phyloP scores from a whole-genome alignment of 2,329 filamentous ascomycete genomes.

The Chalaropsis thielavioides region DNA sequence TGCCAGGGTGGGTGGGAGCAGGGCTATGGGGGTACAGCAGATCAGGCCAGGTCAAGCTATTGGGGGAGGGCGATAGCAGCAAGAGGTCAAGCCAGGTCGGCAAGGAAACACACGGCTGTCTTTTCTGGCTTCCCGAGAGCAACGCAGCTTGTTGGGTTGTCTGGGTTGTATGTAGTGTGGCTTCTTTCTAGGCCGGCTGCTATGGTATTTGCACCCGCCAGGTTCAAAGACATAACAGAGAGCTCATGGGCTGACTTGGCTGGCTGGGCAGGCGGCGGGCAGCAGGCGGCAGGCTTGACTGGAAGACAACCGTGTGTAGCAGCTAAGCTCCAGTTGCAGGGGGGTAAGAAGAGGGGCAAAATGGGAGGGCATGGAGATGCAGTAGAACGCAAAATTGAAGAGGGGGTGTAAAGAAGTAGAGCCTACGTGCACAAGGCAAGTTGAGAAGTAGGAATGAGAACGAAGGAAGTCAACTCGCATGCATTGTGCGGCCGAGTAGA shows the following conservation, averaged over 20 bases:
- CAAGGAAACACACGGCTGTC: not conserved
- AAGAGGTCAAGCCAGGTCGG: not conserved
- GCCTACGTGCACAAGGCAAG: not conserved
- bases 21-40: not conserved
- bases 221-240: not conserved
- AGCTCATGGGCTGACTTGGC: not conserved
- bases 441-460: not conserved
- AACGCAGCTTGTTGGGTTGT: not conserved
- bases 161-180: not conserved
- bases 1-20: constrained; percentile 2
- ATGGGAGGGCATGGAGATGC: constrained; percentile 2
- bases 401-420: constrained; percentile 2
- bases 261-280: no score
- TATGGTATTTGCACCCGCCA: not conserved
- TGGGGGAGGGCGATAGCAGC: not conserved
- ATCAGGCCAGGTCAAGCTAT: not conserved
- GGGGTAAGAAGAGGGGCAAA: constrained; percentile 4
- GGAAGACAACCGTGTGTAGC: not conserved
- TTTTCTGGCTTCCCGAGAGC: not conserved
- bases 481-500: constrained; percentile 3
- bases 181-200: not conserved
- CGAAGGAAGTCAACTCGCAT: constrained; percentile 4
- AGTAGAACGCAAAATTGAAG: constrained; percentile 1
- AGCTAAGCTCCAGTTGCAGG: not conserved
- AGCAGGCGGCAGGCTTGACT: not conserved